Conservation (phyloP, 1,139 yeast genomes). For the Trichomonascaceae sp. region DNA sequence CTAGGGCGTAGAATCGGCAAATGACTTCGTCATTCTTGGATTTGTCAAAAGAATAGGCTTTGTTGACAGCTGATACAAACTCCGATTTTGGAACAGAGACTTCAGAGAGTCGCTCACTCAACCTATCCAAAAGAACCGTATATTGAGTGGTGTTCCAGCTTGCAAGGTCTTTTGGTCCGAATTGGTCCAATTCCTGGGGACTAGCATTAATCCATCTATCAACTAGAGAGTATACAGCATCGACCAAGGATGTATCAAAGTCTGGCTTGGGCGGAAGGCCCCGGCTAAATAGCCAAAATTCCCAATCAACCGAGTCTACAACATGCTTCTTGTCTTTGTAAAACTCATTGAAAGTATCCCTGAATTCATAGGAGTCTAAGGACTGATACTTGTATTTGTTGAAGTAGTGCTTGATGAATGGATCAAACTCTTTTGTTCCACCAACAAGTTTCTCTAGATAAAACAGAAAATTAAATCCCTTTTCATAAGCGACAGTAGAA, state of each 20-base stretch:
- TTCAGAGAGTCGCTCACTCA: constrained; percentile 36
- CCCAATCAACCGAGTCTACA: constrained; percentile 74
- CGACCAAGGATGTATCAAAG: constrained; percentile 73
- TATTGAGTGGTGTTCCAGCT: constrained; percentile 68
- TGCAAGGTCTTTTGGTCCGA: constrained; percentile 42
- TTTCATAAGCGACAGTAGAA: constrained; percentile 84
- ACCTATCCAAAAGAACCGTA: constrained; percentile 68
- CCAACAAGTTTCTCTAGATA: constrained; percentile 64
- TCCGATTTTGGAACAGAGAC: constrained; percentile 18
- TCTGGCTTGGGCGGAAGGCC: constrained; percentile 77
- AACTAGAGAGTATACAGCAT: constrained; percentile 62
- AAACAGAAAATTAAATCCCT: constrained; percentile 76
- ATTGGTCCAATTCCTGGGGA: constrained; percentile 21
- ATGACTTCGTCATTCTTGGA: constrained; percentile 76
- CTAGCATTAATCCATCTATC: constrained; percentile 49
- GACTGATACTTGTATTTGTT: constrained; percentile 60
- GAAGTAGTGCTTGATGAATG: constrained; percentile 75
- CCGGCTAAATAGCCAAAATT: constrained; percentile 69
- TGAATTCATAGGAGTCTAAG: constrained; percentile 74
- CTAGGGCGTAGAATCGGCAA: constrained; percentile 67
- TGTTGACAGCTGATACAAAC: constrained; percentile 31
- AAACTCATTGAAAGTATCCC: constrained; percentile 65
- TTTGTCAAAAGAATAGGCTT: constrained; percentile 41
- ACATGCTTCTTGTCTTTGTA: constrained; percentile 38
- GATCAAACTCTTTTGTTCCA: constrained; percentile 59